A percentile compares a stretch with the other conserved stretches of the same genome.
These are phyloP conservation scores for Sphaerulina vaccinii DNA, from an alignment of 2,329 filamentous ascomycete species.

Conservation along the genomic window DNA sequence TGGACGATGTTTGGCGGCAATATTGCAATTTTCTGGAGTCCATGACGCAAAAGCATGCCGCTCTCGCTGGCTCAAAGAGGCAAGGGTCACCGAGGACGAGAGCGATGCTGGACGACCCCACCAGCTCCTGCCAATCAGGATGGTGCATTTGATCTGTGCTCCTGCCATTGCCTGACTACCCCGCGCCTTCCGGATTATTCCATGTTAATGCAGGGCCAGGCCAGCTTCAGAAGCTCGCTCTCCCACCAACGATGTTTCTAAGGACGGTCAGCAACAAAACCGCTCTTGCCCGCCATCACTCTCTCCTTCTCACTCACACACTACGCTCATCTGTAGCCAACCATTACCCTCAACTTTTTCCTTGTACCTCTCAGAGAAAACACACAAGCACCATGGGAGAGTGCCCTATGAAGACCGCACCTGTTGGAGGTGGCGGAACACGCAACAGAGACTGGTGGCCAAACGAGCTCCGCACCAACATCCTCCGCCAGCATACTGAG, in stretches of 20 bases:
- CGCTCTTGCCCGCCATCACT: background rate
- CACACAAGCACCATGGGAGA: slow-evolving; percentile 27
- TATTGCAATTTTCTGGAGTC: too few relatives aligned
- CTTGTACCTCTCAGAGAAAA: background rate
- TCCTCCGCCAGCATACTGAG: slow-evolving; percentile 69
- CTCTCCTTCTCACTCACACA: background rate
- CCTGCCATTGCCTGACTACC: background rate
- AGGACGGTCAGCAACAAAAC: background rate
- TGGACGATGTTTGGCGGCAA: too few relatives aligned
- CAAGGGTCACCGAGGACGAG: slow-evolving; percentile 10
- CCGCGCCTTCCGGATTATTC: background rate
- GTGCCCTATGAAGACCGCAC: slow-evolving; percentile 35
- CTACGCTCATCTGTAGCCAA: background rate
- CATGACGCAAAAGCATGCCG: background rate
- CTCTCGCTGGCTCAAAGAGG: slow-evolving; percentile 9
- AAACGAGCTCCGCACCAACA: slow-evolving; percentile 63
- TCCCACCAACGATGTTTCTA: background rate
- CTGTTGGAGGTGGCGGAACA: slow-evolving; percentile 54
- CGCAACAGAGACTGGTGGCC: slow-evolving; percentile 74
- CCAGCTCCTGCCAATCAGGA: background rate
- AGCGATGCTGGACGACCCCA: background rate
- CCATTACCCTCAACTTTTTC: background rate
- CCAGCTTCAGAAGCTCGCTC: background rate
- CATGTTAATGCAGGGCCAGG: background rate
- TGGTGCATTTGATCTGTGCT: background rate